Conservation (phyloP, 2,329 filamentous ascomycete genomes). For the Tolypocladium nubicola region DNA sequence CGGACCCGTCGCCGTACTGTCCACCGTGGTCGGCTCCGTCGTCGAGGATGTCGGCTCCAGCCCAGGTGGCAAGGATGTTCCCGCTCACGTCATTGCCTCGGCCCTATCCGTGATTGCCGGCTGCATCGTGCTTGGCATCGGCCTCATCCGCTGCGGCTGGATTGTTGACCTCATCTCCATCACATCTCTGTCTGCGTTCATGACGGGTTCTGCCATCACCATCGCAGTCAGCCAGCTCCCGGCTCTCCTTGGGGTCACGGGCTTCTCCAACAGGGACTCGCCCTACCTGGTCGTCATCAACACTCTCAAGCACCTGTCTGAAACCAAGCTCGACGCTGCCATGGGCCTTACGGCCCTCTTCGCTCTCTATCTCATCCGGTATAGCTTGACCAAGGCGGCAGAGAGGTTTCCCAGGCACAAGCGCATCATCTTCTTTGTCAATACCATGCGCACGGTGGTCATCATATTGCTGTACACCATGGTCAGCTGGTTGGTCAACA, state of each 20-base stretch:
- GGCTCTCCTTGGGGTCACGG: constrained; percentile 66
- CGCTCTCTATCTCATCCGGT: constrained; percentile 68
- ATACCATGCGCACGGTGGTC: constrained; percentile 81
- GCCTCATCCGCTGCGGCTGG: constrained; percentile 72
- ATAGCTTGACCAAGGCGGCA: constrained; percentile 50
- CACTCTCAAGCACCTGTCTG: constrained; percentile 60
- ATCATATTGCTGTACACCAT: constrained; percentile 87
- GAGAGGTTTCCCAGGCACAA: constrained; percentile 58
- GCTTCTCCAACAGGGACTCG: constrained; percentile 62
- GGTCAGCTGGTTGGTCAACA: constrained; percentile 79
- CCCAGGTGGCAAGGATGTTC: constrained; percentile 39
- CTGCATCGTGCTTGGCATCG: constrained; percentile 66
- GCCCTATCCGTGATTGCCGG: constrained; percentile 70
- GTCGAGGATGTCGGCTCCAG: constrained; percentile 51
- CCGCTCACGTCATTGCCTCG: constrained; percentile 61
- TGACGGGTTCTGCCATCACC: constrained; percentile 89
- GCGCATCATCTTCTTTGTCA: constrained; percentile 80
- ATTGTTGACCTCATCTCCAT: constrained; percentile 90
- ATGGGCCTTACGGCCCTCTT: constrained; percentile 76
- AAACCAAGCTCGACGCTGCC: constrained; percentile 65
- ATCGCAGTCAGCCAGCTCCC: constrained; percentile 80
- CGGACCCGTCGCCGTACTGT: constrained; percentile 92
- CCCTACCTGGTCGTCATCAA: constrained; percentile 81
- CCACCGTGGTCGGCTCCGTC: constrained; percentile 77
- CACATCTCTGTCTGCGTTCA: constrained; percentile 84